Evolutionary conservation across 768 basidiomycete genomes (phyloP).

Genomic region (Mycena polygramma): DNA sequence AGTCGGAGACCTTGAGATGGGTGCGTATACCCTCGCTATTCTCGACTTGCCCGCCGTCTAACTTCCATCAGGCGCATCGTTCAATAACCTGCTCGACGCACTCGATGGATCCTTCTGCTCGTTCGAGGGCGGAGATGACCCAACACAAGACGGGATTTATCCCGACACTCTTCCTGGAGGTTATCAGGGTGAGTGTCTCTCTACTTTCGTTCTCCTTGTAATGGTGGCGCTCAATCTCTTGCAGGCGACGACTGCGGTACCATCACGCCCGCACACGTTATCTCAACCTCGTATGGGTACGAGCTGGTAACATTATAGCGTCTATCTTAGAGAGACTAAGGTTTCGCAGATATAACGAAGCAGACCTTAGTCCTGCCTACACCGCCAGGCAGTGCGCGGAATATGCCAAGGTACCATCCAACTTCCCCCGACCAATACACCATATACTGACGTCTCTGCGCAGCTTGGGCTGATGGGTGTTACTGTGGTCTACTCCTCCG

Average conservation of each 20-base stretch:
- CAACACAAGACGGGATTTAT: slow-evolving; percentile 50
- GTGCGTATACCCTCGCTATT: slow-evolving; percentile 35
- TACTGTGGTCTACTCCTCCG: slow-evolving; percentile 69
- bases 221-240: not conserved
- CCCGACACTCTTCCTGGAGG: slow-evolving; percentile 47
- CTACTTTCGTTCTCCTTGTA: not conserved
- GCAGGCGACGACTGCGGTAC: slow-evolving; percentile 52
- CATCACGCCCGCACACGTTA: slow-evolving; percentile 55
- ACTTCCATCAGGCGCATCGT: slow-evolving; percentile 52
- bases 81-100: slow-evolving; percentile 64
- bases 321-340: no score
- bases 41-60: not conserved
- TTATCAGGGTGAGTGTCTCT: slow-evolving; percentile 43
- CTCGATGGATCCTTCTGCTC: slow-evolving; percentile 60
- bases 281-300: slow-evolving; percentile 59
- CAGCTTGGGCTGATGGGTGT: slow-evolving; percentile 71
- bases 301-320: no score
- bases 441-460: not conserved
- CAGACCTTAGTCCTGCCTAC: slow-evolving; percentile 53
- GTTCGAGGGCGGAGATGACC: slow-evolving; percentile 59
- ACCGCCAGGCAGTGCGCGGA: slow-evolving; percentile 62
- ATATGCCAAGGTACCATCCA: slow-evolving; percentile 41
- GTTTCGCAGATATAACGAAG: no score
- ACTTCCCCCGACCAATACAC: not conserved
- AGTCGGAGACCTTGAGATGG: slow-evolving; percentile 57